Percentiles rank a stretch among this genome's conserved stretches.
Evolutionary conservation across 352 stramenopile genomes (phyloP).

Genomic region (Phytophthora chlamydospora): DNA sequence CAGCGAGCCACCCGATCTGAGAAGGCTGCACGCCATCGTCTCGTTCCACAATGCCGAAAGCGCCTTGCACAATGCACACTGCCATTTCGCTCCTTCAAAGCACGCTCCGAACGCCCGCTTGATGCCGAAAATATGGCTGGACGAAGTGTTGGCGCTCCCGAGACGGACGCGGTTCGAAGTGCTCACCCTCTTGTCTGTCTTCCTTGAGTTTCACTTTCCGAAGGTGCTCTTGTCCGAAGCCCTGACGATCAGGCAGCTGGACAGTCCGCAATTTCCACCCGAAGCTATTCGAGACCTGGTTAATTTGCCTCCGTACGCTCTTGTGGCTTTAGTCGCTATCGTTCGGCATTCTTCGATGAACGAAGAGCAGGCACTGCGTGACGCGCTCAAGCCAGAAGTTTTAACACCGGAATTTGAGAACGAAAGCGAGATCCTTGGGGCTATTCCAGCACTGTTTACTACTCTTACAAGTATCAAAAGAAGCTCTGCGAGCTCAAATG

Average conservation of each 20-base stretch:
- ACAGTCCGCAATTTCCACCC: conserved; percentile 18
- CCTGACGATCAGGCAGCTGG: conserved; percentile 51
- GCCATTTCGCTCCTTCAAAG: conserved; percentile 50
- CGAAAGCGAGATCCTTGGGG: conserved; percentile 41
- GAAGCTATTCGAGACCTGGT: conserved; percentile 42
- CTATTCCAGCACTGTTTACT: conserved; percentile 47
- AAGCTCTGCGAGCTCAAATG: neutral
- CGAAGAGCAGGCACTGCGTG: conserved; percentile 24
- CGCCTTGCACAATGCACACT: conserved; percentile 50
- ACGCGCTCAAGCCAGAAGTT: conserved; percentile 6
- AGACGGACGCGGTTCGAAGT: conserved; percentile 42
- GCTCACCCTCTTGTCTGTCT: conserved; percentile 36
- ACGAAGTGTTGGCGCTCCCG: conserved; percentile 37
- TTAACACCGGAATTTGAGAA: conserved; percentile 11
- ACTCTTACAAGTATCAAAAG: conserved; percentile 36
- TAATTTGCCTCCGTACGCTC: conserved; percentile 49
- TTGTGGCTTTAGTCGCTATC: conserved; percentile 43
- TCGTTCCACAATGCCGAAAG: conserved; percentile 56
- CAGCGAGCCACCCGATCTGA: conserved; percentile 33
- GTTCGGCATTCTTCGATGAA: conserved; percentile 38
- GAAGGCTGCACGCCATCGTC: conserved; percentile 45
- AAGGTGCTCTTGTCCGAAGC: conserved; percentile 50
- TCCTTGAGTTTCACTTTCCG: conserved; percentile 51
- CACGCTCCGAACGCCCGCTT: conserved; percentile 32
- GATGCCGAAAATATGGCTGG: conserved; percentile 44